Percentiles rank a stretch among this genome's conserved stretches.
Evolutionary conservation across 306 rosid species (phyloP).

Genomic region (Lotus japonicus): DNA sequence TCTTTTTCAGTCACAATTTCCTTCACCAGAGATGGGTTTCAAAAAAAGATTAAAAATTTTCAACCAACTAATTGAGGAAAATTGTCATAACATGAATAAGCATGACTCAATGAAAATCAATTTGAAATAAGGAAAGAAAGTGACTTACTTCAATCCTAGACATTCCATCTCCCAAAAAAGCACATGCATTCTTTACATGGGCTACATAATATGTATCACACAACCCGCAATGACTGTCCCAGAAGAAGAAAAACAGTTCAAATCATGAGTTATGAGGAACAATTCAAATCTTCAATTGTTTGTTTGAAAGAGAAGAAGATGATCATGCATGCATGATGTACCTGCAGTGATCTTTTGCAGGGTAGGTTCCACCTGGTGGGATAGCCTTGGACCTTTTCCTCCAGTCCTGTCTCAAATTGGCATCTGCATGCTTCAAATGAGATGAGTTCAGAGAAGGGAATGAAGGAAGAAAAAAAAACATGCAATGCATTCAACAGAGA

Average conservation of each 20-base stretch:
- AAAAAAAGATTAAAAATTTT: not conserved
- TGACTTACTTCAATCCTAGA: constrained; percentile 74
- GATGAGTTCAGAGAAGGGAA: not conserved
- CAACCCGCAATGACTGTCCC: constrained; percentile 76
- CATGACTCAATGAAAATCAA: not conserved
- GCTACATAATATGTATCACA: constrained; percentile 96
- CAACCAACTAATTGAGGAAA: not conserved
- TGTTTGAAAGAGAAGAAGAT: not conserved
- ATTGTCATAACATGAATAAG: not conserved
- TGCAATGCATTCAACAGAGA: not conserved
- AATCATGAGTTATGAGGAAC: no score
- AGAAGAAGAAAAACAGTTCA: not conserved
- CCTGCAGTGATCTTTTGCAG: constrained; percentile 99
- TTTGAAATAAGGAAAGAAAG: constrained; percentile 10
- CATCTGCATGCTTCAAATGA: constrained; percentile 31
- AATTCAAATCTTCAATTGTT: no score
- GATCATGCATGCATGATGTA: not conserved
- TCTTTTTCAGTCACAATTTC: not conserved
- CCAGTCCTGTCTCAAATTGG: constrained; percentile 71
- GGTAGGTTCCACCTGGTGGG: constrained; percentile 88
- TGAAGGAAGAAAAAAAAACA: not conserved
- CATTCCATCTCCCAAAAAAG: constrained; percentile 98
- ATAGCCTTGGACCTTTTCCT: constrained; percentile 79
- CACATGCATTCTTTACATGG: constrained; percentile 95
- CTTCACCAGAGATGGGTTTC: not conserved